Evolutionary conservation across 768 basidiomycete genomes (phyloP), one percentile per base, ranked within the genome.

Genomic region (Nidula microcarpa): DNA sequence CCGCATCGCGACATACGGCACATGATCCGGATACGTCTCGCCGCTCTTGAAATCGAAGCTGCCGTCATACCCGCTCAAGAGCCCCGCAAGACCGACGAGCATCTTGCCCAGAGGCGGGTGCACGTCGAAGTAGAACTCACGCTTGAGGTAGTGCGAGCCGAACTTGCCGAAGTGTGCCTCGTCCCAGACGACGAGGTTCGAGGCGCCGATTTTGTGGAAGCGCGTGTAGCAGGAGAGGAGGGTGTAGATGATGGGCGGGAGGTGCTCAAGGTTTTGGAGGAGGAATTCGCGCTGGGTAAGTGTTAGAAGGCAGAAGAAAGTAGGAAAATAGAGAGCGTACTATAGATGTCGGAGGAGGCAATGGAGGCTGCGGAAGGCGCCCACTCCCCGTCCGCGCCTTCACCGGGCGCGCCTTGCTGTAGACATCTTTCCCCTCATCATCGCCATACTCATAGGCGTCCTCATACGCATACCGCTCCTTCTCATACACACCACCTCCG

Each of bases 161-260:
- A 99, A 98, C 73, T 99, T 98, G 60, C 96, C 97, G 70, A 98
- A 99, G 71, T 99, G 97, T 37, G 97, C 96, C 76, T 99, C 97
- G 69, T 99, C 97, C 97, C 96, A 98, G 54, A 98, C 85, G 69
- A 99, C 96, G 57, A 81, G 65, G 63, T 88, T 81, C 34, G 91
- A 80, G 53, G 85, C 82, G 9, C 97, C 96, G 45, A 99, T 99
- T 61, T 87, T 82, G 76, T 95, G 89, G 70, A 89, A 96, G 32
- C 95, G 87, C 5, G 96, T 97, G 83, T 91, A 93, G 75, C 96
- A 94, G 9, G 94, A 87, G 44, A 98, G 83, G 33, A 96, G 81
- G 41, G 95, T 97, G 75, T 98, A 99, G 39, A 93, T 73, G 51
- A 86, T 78, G 6, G 94, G 88, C 0, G 86, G 79, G 56, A 94